Evolutionary conservation across 371 early-diverging fungal species (phyloP), one percentile per base, ranked within the genome.

Genomic region (Apophysomyces sp.): DNA sequence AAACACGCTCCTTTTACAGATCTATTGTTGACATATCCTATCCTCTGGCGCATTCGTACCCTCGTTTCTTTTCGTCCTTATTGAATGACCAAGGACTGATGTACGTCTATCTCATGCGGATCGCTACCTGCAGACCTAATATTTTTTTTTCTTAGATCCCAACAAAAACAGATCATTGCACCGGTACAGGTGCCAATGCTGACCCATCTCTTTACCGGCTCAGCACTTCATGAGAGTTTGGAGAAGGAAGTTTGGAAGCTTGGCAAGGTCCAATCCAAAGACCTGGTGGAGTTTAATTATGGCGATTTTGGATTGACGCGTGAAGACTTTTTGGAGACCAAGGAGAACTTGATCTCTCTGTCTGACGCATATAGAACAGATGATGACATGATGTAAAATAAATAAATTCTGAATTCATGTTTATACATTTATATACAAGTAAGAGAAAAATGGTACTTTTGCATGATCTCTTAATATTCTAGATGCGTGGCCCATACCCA

Each of bases 301-400:
- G 78, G 82, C 11, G 74, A 68, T 12, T 59, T 64, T 44, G 82
- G 80, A 0, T 61, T 83, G 9, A 69, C 55, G 1, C 58, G 49
- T 9, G 83, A 81, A 32, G 85, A 86, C 36, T 78, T 78, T 58
- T 57, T 61, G 16, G 83, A 83, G 37, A 65, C 67, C 16, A 82
- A 85, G 49, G 86, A 86, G 37, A 54, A 57, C 3, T 44, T 86
- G 37, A 65, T 82, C 32, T 69, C 74, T 3, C 61, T 83, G 56
- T 74, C 74, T 12, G 85, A 85, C 67, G 57, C 66, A 21, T 85
- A 82, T 62, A 72, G 52, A 36, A 37, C 34, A 31, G 75, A 72
- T 44, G 52, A 68, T 31, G 66, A 67, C 44, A 56, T 57, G 37
- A 34, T 56, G 57, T 56, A 55, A 58, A 29, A 55, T 55, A 64